A percentile compares a stretch with the other conserved stretches of the same genome.
Evolutionary conservation across 306 rosid genomes (phyloP).

Genomic region (Cyclanthera cordifolia): DNA sequence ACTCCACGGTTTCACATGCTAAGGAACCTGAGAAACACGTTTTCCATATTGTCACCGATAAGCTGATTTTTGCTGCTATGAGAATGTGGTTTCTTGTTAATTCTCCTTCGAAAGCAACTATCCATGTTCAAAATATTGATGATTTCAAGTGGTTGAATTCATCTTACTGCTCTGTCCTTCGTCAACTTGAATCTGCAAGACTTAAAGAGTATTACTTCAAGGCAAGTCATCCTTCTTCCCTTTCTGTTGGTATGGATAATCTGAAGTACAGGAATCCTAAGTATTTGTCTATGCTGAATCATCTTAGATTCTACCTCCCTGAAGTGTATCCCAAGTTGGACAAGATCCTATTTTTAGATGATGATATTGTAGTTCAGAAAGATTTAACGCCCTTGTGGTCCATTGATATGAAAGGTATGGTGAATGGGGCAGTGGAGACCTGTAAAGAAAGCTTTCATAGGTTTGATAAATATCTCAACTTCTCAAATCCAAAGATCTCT

Average conservation of each 20-base stretch:
- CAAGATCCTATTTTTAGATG: constrained; percentile 86
- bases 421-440: constrained; percentile 98
- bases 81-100: constrained; percentile 88
- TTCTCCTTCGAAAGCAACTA: constrained; percentile 58
- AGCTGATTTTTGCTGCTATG: constrained; percentile 78
- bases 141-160: constrained; percentile 97
- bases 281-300: constrained; percentile 90
- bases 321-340: constrained; percentile 86
- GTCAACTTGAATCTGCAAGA: constrained; percentile 88
- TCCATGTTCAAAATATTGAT: constrained; percentile 79
- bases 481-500: constrained; percentile 72
- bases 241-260: constrained; percentile 71
- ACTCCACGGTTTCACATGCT: constrained; percentile 73
- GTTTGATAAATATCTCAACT: constrained; percentile 93
- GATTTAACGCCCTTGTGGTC: constrained; percentile 90
- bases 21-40: constrained; percentile 83
- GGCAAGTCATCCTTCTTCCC: constrained; percentile 81
- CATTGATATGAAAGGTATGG: constrained; percentile 74
- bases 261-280: constrained; percentile 90
- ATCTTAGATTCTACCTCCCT: constrained; percentile 86
- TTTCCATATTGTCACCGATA: constrained; percentile 88
- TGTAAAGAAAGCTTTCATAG: constrained; percentile 98
- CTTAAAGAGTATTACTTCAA: constrained; percentile 88
- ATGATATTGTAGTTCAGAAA: constrained; percentile 92
- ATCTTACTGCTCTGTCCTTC: constrained; percentile 88